phyloP scores from a whole-genome alignment of 352 stramenopile species.

The Globisporangium cylindrosporum region DNA sequence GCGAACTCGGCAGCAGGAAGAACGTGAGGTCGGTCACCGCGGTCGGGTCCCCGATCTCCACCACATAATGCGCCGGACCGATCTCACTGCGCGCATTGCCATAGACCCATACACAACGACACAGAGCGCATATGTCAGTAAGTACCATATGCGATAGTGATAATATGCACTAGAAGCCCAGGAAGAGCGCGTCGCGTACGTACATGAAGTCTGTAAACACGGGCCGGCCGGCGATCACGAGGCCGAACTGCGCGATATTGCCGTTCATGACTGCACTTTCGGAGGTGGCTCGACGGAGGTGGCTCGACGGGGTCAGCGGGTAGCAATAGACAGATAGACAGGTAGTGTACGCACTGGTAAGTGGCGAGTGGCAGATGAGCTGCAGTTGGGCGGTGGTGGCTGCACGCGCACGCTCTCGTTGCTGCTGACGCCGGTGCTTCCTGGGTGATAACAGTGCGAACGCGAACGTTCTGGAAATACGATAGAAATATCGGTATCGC shows the following conservation, averaged over 20 bases:
- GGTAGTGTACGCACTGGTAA: background rate
- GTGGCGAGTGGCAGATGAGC: background rate
- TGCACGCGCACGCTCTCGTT: background rate
- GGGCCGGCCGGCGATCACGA: background rate
- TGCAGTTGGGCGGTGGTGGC: background rate
- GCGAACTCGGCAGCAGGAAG: slow-evolving; percentile 64
- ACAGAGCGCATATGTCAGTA: background rate
- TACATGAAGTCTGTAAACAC: background rate
- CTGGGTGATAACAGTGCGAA: background rate
- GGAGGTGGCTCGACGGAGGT: too few species aligned
- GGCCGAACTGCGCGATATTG: background rate
- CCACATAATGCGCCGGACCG: slow-evolving; percentile 54
- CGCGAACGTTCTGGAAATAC: background rate
- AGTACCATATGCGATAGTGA: background rate
- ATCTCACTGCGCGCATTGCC: slow-evolving; percentile 37
- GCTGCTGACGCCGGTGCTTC: background rate
- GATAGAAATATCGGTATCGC: background rate
- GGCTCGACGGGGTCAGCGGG: too few species aligned
- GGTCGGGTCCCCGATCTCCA: slow-evolving; percentile 54
- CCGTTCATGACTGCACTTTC: background rate
- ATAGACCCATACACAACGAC: background rate
- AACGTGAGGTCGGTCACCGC: slow-evolving; percentile 72
- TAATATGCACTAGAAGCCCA: background rate
- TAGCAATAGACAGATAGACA: background rate
- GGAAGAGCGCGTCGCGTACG: background rate